Conservation (phyloP, 257 asterid species). For the Solanum lignicaule region DNA sequence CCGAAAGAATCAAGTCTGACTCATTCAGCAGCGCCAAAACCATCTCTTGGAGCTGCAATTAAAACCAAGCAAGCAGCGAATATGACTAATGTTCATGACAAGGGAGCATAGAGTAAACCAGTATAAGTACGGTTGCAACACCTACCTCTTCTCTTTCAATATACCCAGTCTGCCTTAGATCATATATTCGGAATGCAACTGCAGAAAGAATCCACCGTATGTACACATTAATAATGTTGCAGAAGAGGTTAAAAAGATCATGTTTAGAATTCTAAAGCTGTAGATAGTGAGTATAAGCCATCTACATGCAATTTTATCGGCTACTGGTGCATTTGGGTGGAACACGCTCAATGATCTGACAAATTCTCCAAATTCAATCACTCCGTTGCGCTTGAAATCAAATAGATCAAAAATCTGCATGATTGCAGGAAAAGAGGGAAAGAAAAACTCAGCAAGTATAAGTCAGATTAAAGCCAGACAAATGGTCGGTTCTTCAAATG, state of each 20-base stretch:
- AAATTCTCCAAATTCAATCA: constrained; percentile 85
- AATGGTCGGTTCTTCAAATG: not conserved
- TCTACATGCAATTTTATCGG: constrained; percentile 58
- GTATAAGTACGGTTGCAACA: not conserved
- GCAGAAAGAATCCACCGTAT: constrained; percentile 1
- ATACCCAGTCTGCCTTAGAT: constrained; percentile 66
- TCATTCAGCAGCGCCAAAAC: constrained; percentile 78
- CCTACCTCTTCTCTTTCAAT: constrained; percentile 76
- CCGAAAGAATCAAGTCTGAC: constrained; percentile 75
- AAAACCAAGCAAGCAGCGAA: not conserved
- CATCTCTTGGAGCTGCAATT: constrained; percentile 73
- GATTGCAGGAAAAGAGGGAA: not conserved
- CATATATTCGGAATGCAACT: constrained; percentile 85
- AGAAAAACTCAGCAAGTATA: not conserved
- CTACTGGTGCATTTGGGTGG: constrained; percentile 62
- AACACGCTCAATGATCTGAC: constrained; percentile 71
- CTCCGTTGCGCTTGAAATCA: constrained; percentile 69
- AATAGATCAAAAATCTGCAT: constrained; percentile 67
- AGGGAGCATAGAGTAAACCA: not conserved
- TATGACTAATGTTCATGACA: not conserved
- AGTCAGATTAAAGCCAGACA: not conserved
- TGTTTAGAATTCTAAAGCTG: not conserved
- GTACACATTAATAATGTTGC: not conserved
- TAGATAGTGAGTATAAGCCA: not conserved
- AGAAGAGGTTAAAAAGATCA: not conserved